Percentiles rank a stretch among this genome's conserved stretches.
phyloP scores from a whole-genome alignment of 2,329 filamentous ascomycete genomes.

The Hypomyces rosellus region DNA sequence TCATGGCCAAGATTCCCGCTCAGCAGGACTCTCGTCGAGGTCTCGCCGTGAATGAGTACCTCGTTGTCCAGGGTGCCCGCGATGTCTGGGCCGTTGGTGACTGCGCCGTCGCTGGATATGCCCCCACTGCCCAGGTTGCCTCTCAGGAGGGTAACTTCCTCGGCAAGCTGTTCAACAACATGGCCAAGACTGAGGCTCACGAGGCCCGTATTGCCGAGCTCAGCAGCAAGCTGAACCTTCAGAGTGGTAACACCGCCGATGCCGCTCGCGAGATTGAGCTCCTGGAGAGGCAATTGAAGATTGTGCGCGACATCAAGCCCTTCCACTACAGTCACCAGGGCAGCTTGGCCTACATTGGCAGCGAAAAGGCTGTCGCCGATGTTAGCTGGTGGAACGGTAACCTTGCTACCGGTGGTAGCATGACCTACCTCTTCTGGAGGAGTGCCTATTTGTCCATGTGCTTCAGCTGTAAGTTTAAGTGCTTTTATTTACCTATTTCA shows the following conservation, averaged over 20 bases:
- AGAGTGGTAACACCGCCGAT: slow-evolving; percentile 61
- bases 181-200: slow-evolving; percentile 86
- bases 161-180: slow-evolving; percentile 94
- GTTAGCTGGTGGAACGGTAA: slow-evolving; percentile 97
- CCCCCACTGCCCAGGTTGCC: slow-evolving; percentile 93
- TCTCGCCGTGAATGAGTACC: slow-evolving; percentile 95
- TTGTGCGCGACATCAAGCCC: slow-evolving; percentile 90
- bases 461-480: slow-evolving; percentile 81
- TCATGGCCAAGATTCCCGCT: slow-evolving; percentile 86
- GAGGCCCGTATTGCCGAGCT: slow-evolving; percentile 70
- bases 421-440: slow-evolving; percentile 98
- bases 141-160: slow-evolving; percentile 94
- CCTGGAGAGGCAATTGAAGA: slow-evolving; percentile 77
- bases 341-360: slow-evolving; percentile 93
- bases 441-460: slow-evolving; percentile 99
- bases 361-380: slow-evolving; percentile 95
- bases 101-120: slow-evolving; percentile 95
- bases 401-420: slow-evolving; percentile 82
- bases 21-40: slow-evolving; percentile 94
- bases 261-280: slow-evolving; percentile 70
- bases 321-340: slow-evolving; percentile 99
- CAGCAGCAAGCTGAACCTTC: slow-evolving; percentile 53
- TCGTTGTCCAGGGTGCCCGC: slow-evolving; percentile 93
- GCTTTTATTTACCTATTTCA: background rate
- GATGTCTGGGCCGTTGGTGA: slow-evolving; percentile 98